These are phyloP conservation scores for Zizania latifolia DNA, from an alignment of 176 grass and related monocot genomes.

Conservation along the genomic window DNA sequence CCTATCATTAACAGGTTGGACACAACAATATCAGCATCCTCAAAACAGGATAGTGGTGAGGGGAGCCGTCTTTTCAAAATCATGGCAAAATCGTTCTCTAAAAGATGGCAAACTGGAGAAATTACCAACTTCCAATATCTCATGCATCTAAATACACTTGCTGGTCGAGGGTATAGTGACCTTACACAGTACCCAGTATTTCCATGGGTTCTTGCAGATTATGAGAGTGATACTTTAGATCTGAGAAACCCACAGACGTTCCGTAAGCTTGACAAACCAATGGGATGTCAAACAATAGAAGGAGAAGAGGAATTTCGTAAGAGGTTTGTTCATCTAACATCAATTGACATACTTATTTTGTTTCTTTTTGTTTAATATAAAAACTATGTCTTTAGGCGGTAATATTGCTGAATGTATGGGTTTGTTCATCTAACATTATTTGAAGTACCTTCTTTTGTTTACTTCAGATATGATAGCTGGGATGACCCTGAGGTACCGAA, in stretches of 20 bases:
- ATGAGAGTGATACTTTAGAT: slow-evolving; percentile 85
- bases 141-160: slow-evolving; percentile 98
- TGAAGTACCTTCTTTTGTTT: slow-evolving; percentile 14
- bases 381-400: background rate
- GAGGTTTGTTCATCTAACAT: slow-evolving; percentile 58
- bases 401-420: background rate
- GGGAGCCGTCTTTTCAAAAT: slow-evolving; percentile 83
- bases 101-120: slow-evolving; percentile 98
- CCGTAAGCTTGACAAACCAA: slow-evolving; percentile 96
- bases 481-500: slow-evolving; percentile 99
- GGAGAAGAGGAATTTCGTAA: slow-evolving; percentile 92
- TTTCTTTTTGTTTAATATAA: slow-evolving; percentile 8
- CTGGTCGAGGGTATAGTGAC: slow-evolving; percentile 95
- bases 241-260: slow-evolving; percentile 67
- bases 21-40: slow-evolving; percentile 91
- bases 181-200: slow-evolving; percentile 99
- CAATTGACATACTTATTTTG: slow-evolving; percentile 11
- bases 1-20: slow-evolving; percentile 62
- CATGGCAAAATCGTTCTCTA: slow-evolving; percentile 90
- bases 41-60: slow-evolving; percentile 84
- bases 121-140: slow-evolving; percentile 99
- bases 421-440: slow-evolving; percentile 15
- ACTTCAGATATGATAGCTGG: slow-evolving; percentile 93
- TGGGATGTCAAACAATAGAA: slow-evolving; percentile 92
- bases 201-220: slow-evolving; percentile 98